A percentile compares a stretch with the other conserved stretches of the same genome.
These are phyloP conservation scores for Xerocomus brunneocitrinus DNA, from an alignment of 768 basidiomycete genomes.

Conservation along the genomic window DNA sequence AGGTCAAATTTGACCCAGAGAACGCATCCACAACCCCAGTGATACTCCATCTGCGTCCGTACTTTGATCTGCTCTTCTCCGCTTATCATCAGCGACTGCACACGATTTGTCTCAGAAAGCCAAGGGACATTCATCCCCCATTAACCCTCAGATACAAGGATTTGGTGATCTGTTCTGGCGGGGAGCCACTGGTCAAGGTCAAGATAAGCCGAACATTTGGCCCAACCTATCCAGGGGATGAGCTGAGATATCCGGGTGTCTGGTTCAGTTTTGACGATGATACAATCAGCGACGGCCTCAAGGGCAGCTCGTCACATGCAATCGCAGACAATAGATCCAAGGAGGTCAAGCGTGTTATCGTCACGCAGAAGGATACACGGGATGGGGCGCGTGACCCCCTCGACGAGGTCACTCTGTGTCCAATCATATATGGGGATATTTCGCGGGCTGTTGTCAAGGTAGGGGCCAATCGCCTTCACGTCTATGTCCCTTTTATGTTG, in stretches of 20 bases:
- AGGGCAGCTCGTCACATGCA: constrained; percentile 37
- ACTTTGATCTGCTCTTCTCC: constrained; percentile 83
- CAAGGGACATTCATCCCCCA: constrained; percentile 63
- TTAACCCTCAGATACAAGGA: constrained; percentile 67
- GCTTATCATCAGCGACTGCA: constrained; percentile 73
- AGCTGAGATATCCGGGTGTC: constrained; percentile 75
- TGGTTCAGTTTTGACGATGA: constrained; percentile 86
- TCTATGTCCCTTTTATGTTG: neutral
- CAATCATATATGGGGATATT: constrained; percentile 70
- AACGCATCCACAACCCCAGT: constrained; percentile 66
- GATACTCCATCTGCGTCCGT: constrained; percentile 73
- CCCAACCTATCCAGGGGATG: constrained; percentile 76
- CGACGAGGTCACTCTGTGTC: constrained; percentile 63
- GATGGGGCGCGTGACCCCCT: constrained; percentile 60
- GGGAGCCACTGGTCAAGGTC: constrained; percentile 57
- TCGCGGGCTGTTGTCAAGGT: constrained; percentile 67
- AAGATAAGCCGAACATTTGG: constrained; percentile 72
- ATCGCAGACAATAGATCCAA: constrained; percentile 55
- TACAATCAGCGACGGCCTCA: constrained; percentile 49
- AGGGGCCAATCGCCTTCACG: neutral
- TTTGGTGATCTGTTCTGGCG: constrained; percentile 53
- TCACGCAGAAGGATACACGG: constrained; percentile 63
- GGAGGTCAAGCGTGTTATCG: constrained; percentile 71
- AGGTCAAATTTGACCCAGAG: constrained; percentile 79
- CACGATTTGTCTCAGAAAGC: constrained; percentile 67